These are phyloP conservation scores for Epichloe glyceriae DNA, from an alignment of 2,329 filamentous ascomycete genomes.

Conservation along the genomic window DNA sequence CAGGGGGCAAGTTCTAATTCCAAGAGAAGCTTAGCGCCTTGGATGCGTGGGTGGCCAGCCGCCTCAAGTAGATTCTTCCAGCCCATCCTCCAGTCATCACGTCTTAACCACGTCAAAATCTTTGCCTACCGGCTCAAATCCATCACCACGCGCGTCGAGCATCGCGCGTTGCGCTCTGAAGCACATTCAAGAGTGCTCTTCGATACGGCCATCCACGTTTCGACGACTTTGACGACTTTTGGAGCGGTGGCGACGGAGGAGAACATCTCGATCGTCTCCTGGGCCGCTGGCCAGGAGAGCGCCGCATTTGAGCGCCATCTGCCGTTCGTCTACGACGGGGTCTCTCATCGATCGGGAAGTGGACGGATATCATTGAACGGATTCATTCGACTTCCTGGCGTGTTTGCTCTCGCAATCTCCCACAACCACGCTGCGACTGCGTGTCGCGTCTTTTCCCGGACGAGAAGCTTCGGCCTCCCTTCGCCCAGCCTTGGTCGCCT, in stretches of 20 bases:
- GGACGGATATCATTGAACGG: constrained; percentile 13
- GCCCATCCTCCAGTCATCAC: constrained; percentile 24
- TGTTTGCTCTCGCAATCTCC: constrained; percentile 7
- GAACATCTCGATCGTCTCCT: constrained; percentile 33
- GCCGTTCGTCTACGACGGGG: constrained; percentile 17
- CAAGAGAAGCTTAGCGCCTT: constrained; percentile 22
- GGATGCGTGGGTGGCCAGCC: constrained; percentile 19
- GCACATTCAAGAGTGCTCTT: constrained; percentile 14
- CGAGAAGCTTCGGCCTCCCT: background rate
- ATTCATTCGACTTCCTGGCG: constrained; percentile 11
- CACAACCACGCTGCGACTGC: background rate
- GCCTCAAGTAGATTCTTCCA: constrained; percentile 31
- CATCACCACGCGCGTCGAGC: constrained; percentile 42
- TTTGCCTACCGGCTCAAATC: constrained; percentile 22
- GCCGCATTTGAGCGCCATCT: constrained; percentile 30
- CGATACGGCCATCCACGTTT: constrained; percentile 23
- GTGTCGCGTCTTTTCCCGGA: constrained; percentile 9
- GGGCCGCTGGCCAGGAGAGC: constrained; percentile 33
- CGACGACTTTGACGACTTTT: constrained; percentile 23
- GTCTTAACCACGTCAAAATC: constrained; percentile 32
- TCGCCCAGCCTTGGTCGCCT: constrained; percentile 9
- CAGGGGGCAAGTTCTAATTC: constrained; percentile 10
- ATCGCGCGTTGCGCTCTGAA: constrained; percentile 27
- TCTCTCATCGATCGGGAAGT: constrained; percentile 20
- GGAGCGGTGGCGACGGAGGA: constrained; percentile 33